Evolutionary conservation across 441 rosid genomes (phyloP), one percentile per base, ranked within the genome.

Genomic region (Raphanus hybrid): DNA sequence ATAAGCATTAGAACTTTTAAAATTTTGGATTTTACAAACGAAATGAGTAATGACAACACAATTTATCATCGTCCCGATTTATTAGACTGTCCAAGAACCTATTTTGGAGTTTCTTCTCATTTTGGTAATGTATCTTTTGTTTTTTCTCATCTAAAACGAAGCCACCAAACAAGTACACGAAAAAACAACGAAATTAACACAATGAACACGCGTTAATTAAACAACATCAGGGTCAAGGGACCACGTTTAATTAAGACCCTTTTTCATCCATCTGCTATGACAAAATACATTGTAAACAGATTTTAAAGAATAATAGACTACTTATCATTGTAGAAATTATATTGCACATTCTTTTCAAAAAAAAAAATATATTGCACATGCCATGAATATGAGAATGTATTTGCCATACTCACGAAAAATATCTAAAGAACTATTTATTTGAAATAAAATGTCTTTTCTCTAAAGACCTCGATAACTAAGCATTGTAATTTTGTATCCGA

Each of bases 1-100:
- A 82, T 6, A 85, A 78, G 81, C 61, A 43, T 35, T 23, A 10
- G 16, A 62, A 64, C 80, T 62, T 70, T 73, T 69, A 52, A 78
- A 23, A 48, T 12, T 78, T 76, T 76, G 71, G 69, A 55, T 43
- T 64, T 35, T 72, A 67, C 15, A 45, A 76, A 73, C 18, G 75
- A 73, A 81, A 80, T 52, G 65, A 76, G 75, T 71, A 81, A 80
- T 52, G 65, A 76, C 59, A 37, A 37, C 39, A 54, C 69, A 50
- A 43, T 65, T 23, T 65, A 23, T 80, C 78, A 37, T 37, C 61
- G 45, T 73, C 69, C 3, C 63, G 50, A 34, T 27, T 65, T 7
- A 6, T 10, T 50, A 23, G 15, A 60, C 35, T 43, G 41, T 63
- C 79, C 18, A 41, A 52, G 11, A 54, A 63, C 48, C 14, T 39